Conservation (phyloP, 176 grass and related monocot species). For the Cymbopogon citratus region DNA sequence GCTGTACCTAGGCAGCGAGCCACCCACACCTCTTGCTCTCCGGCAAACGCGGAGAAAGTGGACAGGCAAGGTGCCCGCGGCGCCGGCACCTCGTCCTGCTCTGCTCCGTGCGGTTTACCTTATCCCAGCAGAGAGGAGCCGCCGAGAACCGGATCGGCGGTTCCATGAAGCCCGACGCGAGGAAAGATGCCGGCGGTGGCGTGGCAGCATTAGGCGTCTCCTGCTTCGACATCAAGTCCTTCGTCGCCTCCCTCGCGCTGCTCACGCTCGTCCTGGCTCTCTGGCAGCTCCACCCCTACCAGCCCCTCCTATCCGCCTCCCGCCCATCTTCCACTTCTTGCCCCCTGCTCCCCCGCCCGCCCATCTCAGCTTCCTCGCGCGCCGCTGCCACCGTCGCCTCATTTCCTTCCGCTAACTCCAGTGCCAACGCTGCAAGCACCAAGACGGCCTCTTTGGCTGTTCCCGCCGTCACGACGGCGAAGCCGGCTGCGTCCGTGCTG, state of each 20-base stretch:
- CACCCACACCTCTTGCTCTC: neutral
- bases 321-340: neutral
- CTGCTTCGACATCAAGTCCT: constrained; percentile 75
- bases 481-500: neutral
- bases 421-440: neutral
- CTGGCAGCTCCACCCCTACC: constrained; percentile 63
- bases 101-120: neutral
- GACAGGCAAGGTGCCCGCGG: neutral
- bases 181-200: constrained; percentile 28
- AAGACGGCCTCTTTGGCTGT: neutral
- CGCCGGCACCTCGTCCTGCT: constrained; percentile 3
- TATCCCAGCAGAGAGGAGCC: neutral
- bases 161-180: constrained; percentile 37
- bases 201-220: constrained; percentile 28
- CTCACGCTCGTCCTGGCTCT: constrained; percentile 59
- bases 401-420: constrained; percentile 9
- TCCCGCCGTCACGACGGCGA: neutral
- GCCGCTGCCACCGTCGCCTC: neutral
- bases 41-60: neutral
- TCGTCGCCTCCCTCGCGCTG: constrained; percentile 60
- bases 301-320: constrained; percentile 20
- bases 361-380: neutral
- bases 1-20: neutral
- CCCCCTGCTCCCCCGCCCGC: neutral
- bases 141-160: neutral